Base-by-base conservation (phyloP, 2,329 filamentous ascomycete genomes). In the Pseudopithomyces chartarum region DNA sequence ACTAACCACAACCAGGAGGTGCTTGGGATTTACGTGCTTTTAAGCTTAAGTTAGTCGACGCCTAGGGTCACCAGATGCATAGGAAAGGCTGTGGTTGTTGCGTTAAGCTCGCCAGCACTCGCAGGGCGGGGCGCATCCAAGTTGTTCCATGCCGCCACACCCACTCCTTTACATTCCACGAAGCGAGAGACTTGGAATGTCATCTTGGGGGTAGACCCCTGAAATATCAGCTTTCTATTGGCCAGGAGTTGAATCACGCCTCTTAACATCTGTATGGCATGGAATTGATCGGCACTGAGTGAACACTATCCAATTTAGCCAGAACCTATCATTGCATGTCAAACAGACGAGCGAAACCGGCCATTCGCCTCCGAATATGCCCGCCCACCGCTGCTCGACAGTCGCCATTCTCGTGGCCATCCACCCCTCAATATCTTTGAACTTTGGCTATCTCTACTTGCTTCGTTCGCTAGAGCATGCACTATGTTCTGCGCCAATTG, bases 1-100 rank as follows among this genome's bases (percentile, higher is more conserved):
- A 54, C 63, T 63, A 50, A 42, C 62, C 67, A 56, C 23, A 67
- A 71, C 60, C 59, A 70, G 72, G 68, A 73, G 70, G 69, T 72
- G 64, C 49, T 63, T 65, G 61, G 26, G 50, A 32, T 48, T 55
- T 64, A 66, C 61, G 64, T 68, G 65, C 66, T 67, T 69, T 69
- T 68, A 73, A 73, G 70, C 70, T 73, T 70, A 70, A 67, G 55
- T 65, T 69, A 68, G 73, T 63, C 57, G 58, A 53, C 40, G 57
- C 57, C 56, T 40, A 29, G 55, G 59, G 62, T 66, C 60, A 66
- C 58, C 56, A 48, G 67, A 60, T 64, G 55, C 53, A 58, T 49
- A 46, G 17, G n/a, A 49, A 38, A n/a, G 23, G 42, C 11, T 39
- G 12, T 26, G 32, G 19, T 13, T 29, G 45, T 38, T 38, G 34